Base-by-base conservation (phyloP, 2,329 filamentous ascomycete species). In the Nectriaceae sp. region DNA sequence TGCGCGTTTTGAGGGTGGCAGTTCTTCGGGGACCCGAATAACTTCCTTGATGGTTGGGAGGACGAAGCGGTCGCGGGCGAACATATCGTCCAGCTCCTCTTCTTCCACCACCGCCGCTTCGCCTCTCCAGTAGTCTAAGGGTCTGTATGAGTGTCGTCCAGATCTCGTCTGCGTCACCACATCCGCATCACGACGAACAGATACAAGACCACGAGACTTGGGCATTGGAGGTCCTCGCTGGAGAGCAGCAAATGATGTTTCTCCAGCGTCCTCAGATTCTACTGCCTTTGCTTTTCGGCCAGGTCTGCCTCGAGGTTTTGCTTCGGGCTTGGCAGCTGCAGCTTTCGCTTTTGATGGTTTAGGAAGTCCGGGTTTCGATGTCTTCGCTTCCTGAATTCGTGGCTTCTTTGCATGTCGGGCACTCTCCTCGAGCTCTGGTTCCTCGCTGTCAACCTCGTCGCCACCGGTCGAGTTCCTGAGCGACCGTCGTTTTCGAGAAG, bases 41-140 rank as follows among this genome's bases (percentile, higher is more conserved):
- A 97, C 81, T 56, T 90, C 88, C 63, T 89, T 88, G 59, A 93
- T 85, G 11, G 80, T 85, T 2, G 83, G 80, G 41, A 90, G 67
- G n/a, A 86, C 73, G 57, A 88, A 86, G 3, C 59, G 63, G 20
- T 61, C 56, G 35, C 77, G 62, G 20, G 68, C 62, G 42, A 75
- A 68, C 48, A 73, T 69, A 46, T 79, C 79, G 21, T 73, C 72
- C 37, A 70, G 66, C 41, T 84, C 82, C 20, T 83, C 80, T 16
- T 80, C 75, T 43, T 86, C 84, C 62, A 85, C 89, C 19, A 90
- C 81, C 40, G 88, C 82, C 45, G 82, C 82, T 66, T 97, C 93
- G 56, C 91, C 91, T 60, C 85, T 85, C 93, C 93, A 97, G 65
- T 81, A 96, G 21, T 89, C 84, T 26, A 97, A 71, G 1, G 92